phyloP scores from a whole-genome alignment of 2,329 filamentous ascomycete species.

The Trichoderma aggressivum region DNA sequence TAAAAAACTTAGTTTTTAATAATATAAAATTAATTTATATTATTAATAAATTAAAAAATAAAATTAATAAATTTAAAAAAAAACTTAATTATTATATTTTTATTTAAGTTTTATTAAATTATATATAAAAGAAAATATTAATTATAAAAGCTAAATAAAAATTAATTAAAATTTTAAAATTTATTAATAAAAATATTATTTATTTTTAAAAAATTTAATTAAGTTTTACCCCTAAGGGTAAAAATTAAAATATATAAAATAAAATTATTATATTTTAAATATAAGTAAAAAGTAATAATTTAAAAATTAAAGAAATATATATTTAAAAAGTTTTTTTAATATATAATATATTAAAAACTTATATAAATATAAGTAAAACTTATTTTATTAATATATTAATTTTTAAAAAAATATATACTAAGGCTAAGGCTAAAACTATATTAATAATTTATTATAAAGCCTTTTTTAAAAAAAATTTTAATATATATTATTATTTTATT shows the following conservation, averaged over 20 bases:
- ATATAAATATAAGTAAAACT: not conserved
- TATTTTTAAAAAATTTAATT: not conserved
- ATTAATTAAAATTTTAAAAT: not conserved
- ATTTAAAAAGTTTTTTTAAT: not conserved
- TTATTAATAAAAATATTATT: not conserved
- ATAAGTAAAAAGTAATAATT: not conserved
- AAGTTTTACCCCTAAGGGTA: not conserved
- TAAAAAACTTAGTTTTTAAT: not conserved
- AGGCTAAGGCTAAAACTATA: not conserved
- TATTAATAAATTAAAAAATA: not conserved
- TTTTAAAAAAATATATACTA: not conserved
- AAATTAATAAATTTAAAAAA: not conserved
- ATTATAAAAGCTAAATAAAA: not conserved
- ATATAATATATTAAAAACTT: not conserved
- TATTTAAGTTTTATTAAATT: not conserved
- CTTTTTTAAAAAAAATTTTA: not conserved
- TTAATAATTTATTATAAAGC: not conserved
- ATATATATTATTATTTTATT: not conserved
- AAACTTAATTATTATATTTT: not conserved
- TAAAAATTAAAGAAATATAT: not conserved
- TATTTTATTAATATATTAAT: not conserved
- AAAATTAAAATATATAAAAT: not conserved
- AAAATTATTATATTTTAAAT: not conserved
- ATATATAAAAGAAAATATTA: not conserved
- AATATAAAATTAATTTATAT: not conserved